A percentile compares a stretch with the other conserved stretches of the same genome.
Conservation (phyloP, 495 filamentous ascomycete species). For the Penicillium cataractarum region DNA sequence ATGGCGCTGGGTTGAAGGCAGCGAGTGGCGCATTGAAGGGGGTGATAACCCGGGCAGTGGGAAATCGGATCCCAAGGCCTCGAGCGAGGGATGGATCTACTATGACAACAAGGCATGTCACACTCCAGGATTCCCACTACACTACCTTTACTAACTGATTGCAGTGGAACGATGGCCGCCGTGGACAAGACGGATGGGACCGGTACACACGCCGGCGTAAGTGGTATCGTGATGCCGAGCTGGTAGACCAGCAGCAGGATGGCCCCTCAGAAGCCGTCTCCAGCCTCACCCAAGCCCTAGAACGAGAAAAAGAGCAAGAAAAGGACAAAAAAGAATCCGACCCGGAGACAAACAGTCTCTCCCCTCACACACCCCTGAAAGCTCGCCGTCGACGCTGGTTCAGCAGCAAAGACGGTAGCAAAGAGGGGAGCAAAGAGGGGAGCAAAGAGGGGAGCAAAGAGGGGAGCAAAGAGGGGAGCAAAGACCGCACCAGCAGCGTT, state of each 20-base stretch:
- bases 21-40: constrained; percentile 88
- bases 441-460: constrained; percentile 26
- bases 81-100: constrained; percentile 88
- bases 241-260: constrained; percentile 70
- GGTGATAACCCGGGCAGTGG: constrained; percentile 50
- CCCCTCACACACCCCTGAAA: constrained; percentile 39
- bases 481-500: constrained; percentile 34
- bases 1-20: constrained; percentile 88
- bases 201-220: constrained; percentile 92
- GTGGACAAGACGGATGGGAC: constrained; percentile 91
- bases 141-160: constrained; percentile 6
- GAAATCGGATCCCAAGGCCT: constrained; percentile 40
- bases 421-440: constrained; percentile 38
- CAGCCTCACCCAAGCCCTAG: constrained; percentile 36
- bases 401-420: constrained; percentile 21
- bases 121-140: background rate
- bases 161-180: constrained; percentile 89
- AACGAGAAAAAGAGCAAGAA: constrained; percentile 28
- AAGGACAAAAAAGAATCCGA: constrained; percentile 24
- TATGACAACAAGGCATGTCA: constrained; percentile 89
- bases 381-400: constrained; percentile 49
- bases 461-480: constrained; percentile 30
- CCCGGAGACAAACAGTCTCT: constrained; percentile 33
- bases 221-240: constrained; percentile 95
- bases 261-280: constrained; percentile 32